Base-by-base conservation (phyloP, 768 basidiomycete genomes). In the Kwoniella mangroviensis region DNA sequence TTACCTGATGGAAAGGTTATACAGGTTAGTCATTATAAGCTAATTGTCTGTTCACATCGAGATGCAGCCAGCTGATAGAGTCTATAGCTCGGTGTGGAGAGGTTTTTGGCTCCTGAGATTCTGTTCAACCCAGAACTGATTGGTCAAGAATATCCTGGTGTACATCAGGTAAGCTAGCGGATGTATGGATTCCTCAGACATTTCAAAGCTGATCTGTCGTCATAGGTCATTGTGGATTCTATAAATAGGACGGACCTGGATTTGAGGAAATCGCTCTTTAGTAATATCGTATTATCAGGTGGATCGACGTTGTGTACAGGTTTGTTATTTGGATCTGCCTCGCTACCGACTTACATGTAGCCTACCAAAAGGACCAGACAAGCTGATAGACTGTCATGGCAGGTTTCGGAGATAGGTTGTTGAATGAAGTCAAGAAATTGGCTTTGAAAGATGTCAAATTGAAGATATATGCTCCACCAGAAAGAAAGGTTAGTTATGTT, bases 391-490 rank as follows among this genome's bases (percentile, higher is more conserved):
- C 49, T 4, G 13, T 12, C 19, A 10, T 65, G n/a, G 22, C 45
- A 90, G 96, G 96, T 3, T 98, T 97, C 83, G 97, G 95, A 60
- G 97, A 98, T 84, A 90, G 97, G 63, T 86, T 99, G 61, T 86
- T 98, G 68, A 93, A 95, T 78, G 97, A 99, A 84, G 92, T 97
- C 62, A 98, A 98, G 87, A 95, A 93, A 85, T 85, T 97, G 57
- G 93, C 95, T 28, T 83, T 98, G 73, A 82, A 82, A 67, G 96
- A 98, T 75, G 89, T 96, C 79, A 99, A 98, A 86, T 94, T 99
- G 84, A 97, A 96, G 86, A 99, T 99, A 77, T 96, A 93, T 76
- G 97, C 97, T 28, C 97, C 97, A 21, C 97, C 97, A n/a, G 97
- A 99, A 84, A 90, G 97, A 75, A n/a, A n/a, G n/a, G n/a, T n/a